Conservation (phyloP, 2,329 filamentous ascomycete species). For the Verticillium isaacii region DNA sequence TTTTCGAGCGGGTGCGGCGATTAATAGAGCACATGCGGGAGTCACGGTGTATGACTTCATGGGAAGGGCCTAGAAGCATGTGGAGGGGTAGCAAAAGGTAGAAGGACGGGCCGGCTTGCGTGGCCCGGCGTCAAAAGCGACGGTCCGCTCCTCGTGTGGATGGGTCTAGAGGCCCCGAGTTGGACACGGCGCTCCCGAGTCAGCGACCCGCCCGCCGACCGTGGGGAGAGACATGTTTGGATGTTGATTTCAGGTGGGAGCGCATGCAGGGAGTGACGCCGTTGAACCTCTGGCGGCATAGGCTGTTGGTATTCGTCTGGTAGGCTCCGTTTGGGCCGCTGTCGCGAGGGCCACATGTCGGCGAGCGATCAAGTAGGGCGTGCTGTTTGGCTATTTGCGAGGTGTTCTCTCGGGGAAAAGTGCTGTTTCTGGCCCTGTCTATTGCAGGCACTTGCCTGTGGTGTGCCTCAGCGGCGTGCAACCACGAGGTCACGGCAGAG, state of each 20-base stretch:
- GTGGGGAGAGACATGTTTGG: background rate
- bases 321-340: background rate
- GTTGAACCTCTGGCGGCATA: background rate
- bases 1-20: background rate
- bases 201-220: background rate
- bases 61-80: background rate
- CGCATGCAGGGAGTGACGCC: background rate
- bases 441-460: background rate
- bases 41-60: background rate
- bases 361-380: background rate
- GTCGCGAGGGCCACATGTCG: background rate
- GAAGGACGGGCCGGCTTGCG: background rate
- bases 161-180: background rate
- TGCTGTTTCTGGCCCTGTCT: background rate
- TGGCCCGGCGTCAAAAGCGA: background rate
- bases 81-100: background rate
- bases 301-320: background rate
- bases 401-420: background rate
- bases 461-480: background rate
- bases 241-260: background rate
- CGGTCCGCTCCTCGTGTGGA: background rate
- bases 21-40: background rate
- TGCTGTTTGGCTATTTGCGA: background rate
- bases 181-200: background rate
- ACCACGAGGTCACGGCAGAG: background rate